These are phyloP conservation scores for Puccinia hordei DNA, from an alignment of 1,284 basidiomycete species.

Conservation along the genomic window DNA sequence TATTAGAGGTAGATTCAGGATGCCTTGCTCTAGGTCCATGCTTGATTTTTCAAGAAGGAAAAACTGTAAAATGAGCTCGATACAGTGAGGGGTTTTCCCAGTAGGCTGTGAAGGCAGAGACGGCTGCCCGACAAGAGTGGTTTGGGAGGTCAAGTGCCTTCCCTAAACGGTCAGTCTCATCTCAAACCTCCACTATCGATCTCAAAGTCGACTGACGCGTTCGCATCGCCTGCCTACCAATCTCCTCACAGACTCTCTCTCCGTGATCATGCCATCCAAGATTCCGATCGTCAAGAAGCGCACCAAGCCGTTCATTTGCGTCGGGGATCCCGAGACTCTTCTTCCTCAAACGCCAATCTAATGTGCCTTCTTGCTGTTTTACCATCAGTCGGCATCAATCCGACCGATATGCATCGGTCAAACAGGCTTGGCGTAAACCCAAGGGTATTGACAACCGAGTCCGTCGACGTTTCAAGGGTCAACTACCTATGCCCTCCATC, in stretches of 20 bases:
- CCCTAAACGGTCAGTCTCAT: too few species aligned
- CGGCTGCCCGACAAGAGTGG: too few species aligned
- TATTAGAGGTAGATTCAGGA: too few species aligned
- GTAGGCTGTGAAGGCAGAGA: too few species aligned
- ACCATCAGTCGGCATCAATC: conserved; percentile 85
- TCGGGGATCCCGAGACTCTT: conserved; percentile 52
- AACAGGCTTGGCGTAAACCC: conserved; percentile 86
- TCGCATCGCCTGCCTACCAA: too few species aligned
- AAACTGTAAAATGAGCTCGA: too few species aligned
- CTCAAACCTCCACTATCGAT: too few species aligned
- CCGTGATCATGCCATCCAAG: conserved; percentile 32
- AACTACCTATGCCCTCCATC: conserved; percentile 80
- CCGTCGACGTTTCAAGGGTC: conserved; percentile 92
- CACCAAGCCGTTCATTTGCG: conserved; percentile 89
- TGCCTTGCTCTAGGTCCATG: too few species aligned
- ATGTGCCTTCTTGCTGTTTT: not conserved
- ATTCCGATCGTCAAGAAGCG: conserved; percentile 94
- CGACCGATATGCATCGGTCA: conserved; percentile 90
- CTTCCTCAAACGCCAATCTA: not conserved
- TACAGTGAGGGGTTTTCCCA: too few species aligned
- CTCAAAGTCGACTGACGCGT: too few species aligned
- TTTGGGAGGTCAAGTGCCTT: too few species aligned
- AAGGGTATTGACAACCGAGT: conserved; percentile 62
- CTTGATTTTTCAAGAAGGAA: too few species aligned
- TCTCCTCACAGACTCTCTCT: not conserved